Percentiles rank a stretch among this genome's conserved stretches.
These are phyloP conservation scores for Tulasnella sp. DNA, from an alignment of 768 basidiomycete genomes.

Conservation along the genomic window DNA sequence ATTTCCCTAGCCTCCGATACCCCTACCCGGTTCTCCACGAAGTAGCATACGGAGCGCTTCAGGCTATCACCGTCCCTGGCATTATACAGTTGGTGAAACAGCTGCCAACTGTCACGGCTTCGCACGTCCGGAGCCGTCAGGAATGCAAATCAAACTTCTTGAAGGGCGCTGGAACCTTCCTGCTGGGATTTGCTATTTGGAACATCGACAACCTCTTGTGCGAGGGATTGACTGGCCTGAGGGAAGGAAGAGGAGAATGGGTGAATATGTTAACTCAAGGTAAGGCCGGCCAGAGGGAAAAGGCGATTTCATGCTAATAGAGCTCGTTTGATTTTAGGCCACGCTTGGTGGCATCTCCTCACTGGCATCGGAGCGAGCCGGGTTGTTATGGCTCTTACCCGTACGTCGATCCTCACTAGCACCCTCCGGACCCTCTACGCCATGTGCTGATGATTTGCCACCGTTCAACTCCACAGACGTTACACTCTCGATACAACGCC, in stretches of 20 bases:
- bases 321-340: slow-evolving; percentile 12
- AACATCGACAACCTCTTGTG: slow-evolving; percentile 41
- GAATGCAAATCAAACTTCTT: slow-evolving; percentile 29
- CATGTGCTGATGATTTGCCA: background rate
- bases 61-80: slow-evolving; percentile 30
- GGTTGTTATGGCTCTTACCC: slow-evolving; percentile 23
- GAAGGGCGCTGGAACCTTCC: slow-evolving; percentile 33
- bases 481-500: background rate
- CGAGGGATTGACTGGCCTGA: slow-evolving; percentile 26
- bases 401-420: slow-evolving; percentile 5
- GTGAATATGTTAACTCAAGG: slow-evolving; percentile 28
- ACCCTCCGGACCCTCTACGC: background rate
- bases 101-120: background rate
- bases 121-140: background rate
- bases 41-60: slow-evolving; percentile 36
- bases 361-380: slow-evolving; percentile 28
- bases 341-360: slow-evolving; percentile 30
- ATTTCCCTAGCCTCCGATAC: slow-evolving; percentile 33
- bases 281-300: background rate
- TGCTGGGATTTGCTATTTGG: slow-evolving; percentile 37
- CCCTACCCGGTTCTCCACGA: slow-evolving; percentile 40
- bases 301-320: background rate
- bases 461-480: background rate
- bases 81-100: slow-evolving; percentile 30
- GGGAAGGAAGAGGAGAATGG: slow-evolving; percentile 15